Conservation (phyloP, 208 protist genomes). For the Wallacemonas sp. region DNA sequence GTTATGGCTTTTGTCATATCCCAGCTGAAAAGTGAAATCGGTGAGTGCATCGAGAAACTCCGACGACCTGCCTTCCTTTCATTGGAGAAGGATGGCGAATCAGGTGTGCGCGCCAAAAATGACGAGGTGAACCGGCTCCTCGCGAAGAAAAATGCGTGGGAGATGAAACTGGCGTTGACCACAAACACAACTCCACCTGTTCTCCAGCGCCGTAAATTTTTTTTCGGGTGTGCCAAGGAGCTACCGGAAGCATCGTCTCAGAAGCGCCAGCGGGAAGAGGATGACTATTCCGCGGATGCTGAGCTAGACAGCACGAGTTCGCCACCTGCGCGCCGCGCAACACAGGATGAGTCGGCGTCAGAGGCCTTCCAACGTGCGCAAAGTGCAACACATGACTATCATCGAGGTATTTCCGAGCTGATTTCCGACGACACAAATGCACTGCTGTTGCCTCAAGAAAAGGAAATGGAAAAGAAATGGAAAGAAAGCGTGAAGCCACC, state of each 20-base stretch:
- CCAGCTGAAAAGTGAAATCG: slow-evolving; percentile 71
- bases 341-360: neutral
- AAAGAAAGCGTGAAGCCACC: neutral
- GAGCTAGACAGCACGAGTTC: too few species aligned
- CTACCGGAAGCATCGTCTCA: slow-evolving; percentile 53
- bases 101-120: slow-evolving; percentile 67
- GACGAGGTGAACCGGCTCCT: slow-evolving; percentile 79
- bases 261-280: slow-evolving; percentile 22
- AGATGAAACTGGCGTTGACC: slow-evolving; percentile 35
- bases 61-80: slow-evolving; percentile 49
- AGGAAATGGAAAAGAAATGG: slow-evolving; percentile 27
- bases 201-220: slow-evolving; percentile 36
- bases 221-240: slow-evolving; percentile 77
- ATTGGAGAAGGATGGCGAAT: slow-evolving; percentile 79
- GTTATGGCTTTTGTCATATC: slow-evolving; percentile 72
- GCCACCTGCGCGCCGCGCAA: too few species aligned
- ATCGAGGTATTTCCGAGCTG: neutral
- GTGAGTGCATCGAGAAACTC: slow-evolving; percentile 65
- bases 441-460: slow-evolving; percentile 30
- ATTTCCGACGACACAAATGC: slow-evolving; percentile 15
- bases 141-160: slow-evolving; percentile 60
- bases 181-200: slow-evolving; percentile 19
- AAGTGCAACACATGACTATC: neutral
- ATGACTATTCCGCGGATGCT: slow-evolving; percentile 3
- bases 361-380: neutral